These are phyloP conservation scores for Backusella sp. DNA, from an alignment of 192 early-diverging fungal species.

Conservation along the genomic window DNA sequence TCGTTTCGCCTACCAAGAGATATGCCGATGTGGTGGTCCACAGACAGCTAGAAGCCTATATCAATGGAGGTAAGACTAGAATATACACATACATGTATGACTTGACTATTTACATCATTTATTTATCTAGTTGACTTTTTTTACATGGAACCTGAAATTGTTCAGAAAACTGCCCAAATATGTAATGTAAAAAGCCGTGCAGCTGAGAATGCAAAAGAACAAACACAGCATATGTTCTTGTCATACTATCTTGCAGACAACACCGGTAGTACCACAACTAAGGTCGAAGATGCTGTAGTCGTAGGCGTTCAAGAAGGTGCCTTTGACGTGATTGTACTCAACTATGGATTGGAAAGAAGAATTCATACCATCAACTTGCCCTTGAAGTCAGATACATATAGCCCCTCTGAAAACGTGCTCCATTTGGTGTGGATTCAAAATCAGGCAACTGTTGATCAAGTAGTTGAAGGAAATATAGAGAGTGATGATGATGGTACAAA, in stretches of 20 bases:
- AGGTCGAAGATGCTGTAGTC: slow-evolving; percentile 61
- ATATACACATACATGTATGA: not conserved
- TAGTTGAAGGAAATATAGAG: slow-evolving; percentile 7
- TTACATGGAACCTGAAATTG: slow-evolving; percentile 45
- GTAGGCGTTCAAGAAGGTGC: slow-evolving; percentile 60
- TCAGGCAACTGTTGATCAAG: slow-evolving; percentile 1
- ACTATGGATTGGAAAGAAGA: slow-evolving; percentile 71
- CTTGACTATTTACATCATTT: not conserved
- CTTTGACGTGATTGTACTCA: slow-evolving; percentile 73
- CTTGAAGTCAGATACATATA: slow-evolving; percentile 15
- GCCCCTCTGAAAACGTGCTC: slow-evolving; percentile 12
- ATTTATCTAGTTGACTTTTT: slow-evolving; percentile 44
- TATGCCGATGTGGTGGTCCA: slow-evolving; percentile 98
- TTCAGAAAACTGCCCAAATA: slow-evolving; percentile 59
- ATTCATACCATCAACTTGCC: slow-evolving; percentile 32
- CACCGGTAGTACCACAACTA: slow-evolving; percentile 33
- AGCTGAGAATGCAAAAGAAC: slow-evolving; percentile 71
- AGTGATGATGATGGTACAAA: not conserved
- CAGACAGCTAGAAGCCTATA: slow-evolving; percentile 73
- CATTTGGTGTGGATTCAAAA: slow-evolving; percentile 20
- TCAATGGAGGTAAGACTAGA: slow-evolving; percentile 37
- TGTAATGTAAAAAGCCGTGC: slow-evolving; percentile 77
- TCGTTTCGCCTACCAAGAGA: slow-evolving; percentile 95
- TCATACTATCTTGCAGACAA: slow-evolving; percentile 56
- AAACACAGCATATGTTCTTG: slow-evolving; percentile 61